Conservation (phyloP, 768 basidiomycete genomes). For the Mycena rosella region DNA sequence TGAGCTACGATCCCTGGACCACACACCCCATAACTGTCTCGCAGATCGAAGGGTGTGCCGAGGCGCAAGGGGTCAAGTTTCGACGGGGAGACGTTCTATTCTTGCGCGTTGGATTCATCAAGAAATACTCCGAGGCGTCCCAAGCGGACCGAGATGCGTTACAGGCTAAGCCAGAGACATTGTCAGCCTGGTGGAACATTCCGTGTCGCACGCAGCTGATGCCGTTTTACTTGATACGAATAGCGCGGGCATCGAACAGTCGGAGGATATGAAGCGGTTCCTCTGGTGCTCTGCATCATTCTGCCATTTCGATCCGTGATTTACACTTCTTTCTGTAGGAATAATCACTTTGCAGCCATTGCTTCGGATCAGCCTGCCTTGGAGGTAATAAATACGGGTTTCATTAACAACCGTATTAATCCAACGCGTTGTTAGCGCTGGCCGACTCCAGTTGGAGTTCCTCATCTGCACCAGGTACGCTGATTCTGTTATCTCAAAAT, state of each 20-base stretch:
- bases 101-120: constrained; percentile 72
- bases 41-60: constrained; percentile 71
- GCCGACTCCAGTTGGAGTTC: constrained; percentile 61
- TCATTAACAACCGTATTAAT: background rate
- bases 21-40: constrained; percentile 64
- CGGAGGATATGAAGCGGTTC: constrained; percentile 79
- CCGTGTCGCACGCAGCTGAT: no score
- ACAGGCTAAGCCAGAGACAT: constrained; percentile 59
- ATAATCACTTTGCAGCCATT: constrained; percentile 80
- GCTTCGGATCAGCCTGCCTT: constrained; percentile 77
- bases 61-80: constrained; percentile 69
- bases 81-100: constrained; percentile 72
- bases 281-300: constrained; percentile 59
- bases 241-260: constrained; percentile 71
- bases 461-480: constrained; percentile 68
- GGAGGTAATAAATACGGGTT: constrained; percentile 55
- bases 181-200: constrained; percentile 57
- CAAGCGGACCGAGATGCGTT: constrained; percentile 61
- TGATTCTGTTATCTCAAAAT: background rate
- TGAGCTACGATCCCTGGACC: constrained; percentile 77
- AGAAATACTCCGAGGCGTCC: constrained; percentile 60
- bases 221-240: no score
- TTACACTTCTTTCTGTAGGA: constrained; percentile 56
- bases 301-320: no score
- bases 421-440: constrained; percentile 56